These are phyloP conservation scores for Phytophthora capsici DNA, from an alignment of 352 stramenopile species.

Conservation along the genomic window DNA sequence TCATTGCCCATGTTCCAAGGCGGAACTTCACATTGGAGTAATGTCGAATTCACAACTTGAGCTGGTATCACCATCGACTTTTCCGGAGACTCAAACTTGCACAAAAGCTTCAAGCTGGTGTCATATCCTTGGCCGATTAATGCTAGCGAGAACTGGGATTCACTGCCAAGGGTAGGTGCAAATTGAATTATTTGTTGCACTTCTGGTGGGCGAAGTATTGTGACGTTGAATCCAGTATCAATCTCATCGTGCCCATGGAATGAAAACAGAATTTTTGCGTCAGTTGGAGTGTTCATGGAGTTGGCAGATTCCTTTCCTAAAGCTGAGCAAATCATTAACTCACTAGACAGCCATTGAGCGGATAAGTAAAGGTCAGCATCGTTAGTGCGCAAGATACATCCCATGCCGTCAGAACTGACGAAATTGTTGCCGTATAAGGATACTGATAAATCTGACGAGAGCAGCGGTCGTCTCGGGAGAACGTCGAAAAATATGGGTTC, in stretches of 20 bases:
- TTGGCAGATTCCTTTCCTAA: not conserved
- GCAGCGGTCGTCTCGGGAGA: conserved; percentile 21
- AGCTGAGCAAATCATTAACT: conserved; percentile 31
- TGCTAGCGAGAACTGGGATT: conserved; percentile 13
- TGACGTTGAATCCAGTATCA: conserved; percentile 49
- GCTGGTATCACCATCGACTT: conserved; percentile 33
- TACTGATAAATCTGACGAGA: conserved; percentile 18
- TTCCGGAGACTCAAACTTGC: conserved; percentile 39
- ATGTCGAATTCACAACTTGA: conserved; percentile 43
- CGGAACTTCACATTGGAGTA: conserved; percentile 38
- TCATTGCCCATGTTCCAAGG: conserved; percentile 22
- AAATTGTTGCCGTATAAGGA: conserved; percentile 39
- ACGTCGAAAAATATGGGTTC: conserved; percentile 30
- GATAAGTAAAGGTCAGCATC: conserved; percentile 9
- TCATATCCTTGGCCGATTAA: conserved; percentile 58
- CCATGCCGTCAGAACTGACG: conserved; percentile 12
- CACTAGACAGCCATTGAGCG: conserved; percentile 27
- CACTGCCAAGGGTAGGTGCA: not conserved
- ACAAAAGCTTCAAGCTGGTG: conserved; percentile 32
- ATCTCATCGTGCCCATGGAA: conserved; percentile 23
- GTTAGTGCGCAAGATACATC: conserved; percentile 39
- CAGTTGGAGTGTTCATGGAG: not conserved
- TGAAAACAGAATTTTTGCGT: conserved; percentile 37
- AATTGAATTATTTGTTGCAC: conserved; percentile 19
- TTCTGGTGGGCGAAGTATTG: conserved; percentile 36